Evolutionary conservation across 2,329 filamentous ascomycete species (phyloP).

Genomic region (Septoria linicola): DNA sequence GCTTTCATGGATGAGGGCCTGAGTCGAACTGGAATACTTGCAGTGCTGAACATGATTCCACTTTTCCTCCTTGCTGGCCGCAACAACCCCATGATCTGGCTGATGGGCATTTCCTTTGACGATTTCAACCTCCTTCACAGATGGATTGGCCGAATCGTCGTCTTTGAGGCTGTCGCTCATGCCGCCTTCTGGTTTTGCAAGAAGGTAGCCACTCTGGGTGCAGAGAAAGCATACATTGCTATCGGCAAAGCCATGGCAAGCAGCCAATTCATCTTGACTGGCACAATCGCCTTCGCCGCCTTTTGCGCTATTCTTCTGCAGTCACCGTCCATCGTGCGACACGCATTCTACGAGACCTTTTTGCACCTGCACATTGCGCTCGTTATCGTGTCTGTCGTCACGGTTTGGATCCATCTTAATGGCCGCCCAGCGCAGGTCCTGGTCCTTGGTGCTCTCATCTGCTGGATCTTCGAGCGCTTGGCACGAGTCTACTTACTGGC

Average conservation of each 20-base stretch:
- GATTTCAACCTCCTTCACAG: slow-evolving; percentile 79
- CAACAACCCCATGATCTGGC: slow-evolving; percentile 73
- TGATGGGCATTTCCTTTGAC: slow-evolving; percentile 74
- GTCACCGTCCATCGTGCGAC: slow-evolving; percentile 67
- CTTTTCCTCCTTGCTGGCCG: slow-evolving; percentile 71
- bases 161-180: slow-evolving; percentile 67
- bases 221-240: slow-evolving; percentile 52
- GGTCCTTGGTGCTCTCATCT: slow-evolving; percentile 61
- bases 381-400: slow-evolving; percentile 60
- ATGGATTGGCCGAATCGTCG: slow-evolving; percentile 75
- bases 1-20: slow-evolving; percentile 67
- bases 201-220: slow-evolving; percentile 42
- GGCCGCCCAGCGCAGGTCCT: slow-evolving; percentile 58
- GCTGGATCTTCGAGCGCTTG: slow-evolving; percentile 66
- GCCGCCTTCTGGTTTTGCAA: slow-evolving; percentile 58
- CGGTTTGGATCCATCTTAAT: slow-evolving; percentile 65
- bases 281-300: slow-evolving; percentile 61
- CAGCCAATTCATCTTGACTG: slow-evolving; percentile 56
- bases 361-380: slow-evolving; percentile 68
- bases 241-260: slow-evolving; percentile 43
- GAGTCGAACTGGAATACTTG: slow-evolving; percentile 68
- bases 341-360: slow-evolving; percentile 79
- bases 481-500: slow-evolving; percentile 60
- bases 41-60: slow-evolving; percentile 75
- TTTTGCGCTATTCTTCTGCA: slow-evolving; percentile 66